Evolutionary conservation across 257 asterid genomes (phyloP), one percentile per base, ranked within the genome.

Genomic region (Rauvolfia tetraphylla): DNA sequence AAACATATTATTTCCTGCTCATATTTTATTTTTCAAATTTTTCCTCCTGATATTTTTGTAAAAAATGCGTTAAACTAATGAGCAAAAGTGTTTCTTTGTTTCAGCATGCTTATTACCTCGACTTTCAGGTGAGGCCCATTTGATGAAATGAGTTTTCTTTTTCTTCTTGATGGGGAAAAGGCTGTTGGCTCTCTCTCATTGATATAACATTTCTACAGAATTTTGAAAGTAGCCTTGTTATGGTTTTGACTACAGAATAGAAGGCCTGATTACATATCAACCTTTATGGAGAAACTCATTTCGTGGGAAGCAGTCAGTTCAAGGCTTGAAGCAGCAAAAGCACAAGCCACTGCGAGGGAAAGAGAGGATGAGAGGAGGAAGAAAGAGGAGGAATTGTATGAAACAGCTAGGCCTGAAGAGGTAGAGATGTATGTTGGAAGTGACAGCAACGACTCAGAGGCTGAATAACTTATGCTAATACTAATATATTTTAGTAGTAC

Each of bases 71-170:
- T 70, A 57, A 49, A 72, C 65, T 72, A 29, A 72, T 33, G 48
- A 9, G 42, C 75, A 44, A 48, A 29, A 33, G 76, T 77, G 27
- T 46, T 65, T 73, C 51, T 58, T 68, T 67, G 8, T 33, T 18
- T 34, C 93, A 95, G 99, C 99, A 95, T 53, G 97, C 99, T 27
- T 92, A 95, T 86, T 91, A 95, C 90, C 92, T 95, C 0, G 97
- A 95, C 87, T 92, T 80, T 79, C 90, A 90, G 99, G 99, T 95
- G 74, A 59, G 78, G 68, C 61, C 69, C 67, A 49, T 68, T 41
- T 42, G 53, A 81, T 72, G 23, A 54, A 59, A 66, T 31, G 65
- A 83, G 77, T 56, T 10, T 14, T 29, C 56, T 6, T 73, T 67
- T 31, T 71, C 72, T 72, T 71, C 63, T 68, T 48, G 33, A 22